Base-by-base conservation (phyloP, 2,329 filamentous ascomycete species). In the Aspergillus sp. region DNA sequence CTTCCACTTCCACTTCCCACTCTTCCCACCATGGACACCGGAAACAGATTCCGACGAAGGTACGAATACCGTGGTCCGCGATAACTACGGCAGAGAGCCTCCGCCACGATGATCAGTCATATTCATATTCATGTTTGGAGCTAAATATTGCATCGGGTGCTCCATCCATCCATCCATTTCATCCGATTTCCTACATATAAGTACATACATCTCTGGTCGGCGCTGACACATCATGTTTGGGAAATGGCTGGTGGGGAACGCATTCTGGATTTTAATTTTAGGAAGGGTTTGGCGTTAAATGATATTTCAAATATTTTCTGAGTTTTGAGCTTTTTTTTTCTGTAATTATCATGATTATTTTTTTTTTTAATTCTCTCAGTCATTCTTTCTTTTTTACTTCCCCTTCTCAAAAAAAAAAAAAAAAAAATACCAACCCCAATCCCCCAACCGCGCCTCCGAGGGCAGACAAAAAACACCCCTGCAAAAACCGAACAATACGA, bases 211-310 rank as follows among this genome's bases (percentile, higher is more conserved):
- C 22, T 42, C 9, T 29, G 36, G 16, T 7, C 36, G 36, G 14
- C 36, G 45, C 53, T 55, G 53, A 55, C 45, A 55, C 53, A 49
- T 55, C 53, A 49, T 16, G 53, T 55, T 46, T 49, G 1, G 36
- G 36, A 14, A 42, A n/a, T 16, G 36, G 36, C 6, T 42, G 24
- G 36, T 42, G 36, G 36, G 16, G 20, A 20, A 20, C 20, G 20
- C 20, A 20, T 20, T 20, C 2, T 20, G 20, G 20, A 20, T 20
- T 20, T 20, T 20, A 20, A 20, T 29, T 29, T 29, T 29, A 6
- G 26, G 20, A 20, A 7, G 24, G 24, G 6, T 29, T 29, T 29
- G 26, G 26, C 6, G 26, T 24, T 24, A 24, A 24, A 9, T 7
- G 26, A 29, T 29, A 29, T 29, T 29, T 7, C 26, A 29, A 29